These are phyloP conservation scores for Funneliformis geosporum DNA, from an alignment of 192 early-diverging fungal genomes.

Conservation along the genomic window DNA sequence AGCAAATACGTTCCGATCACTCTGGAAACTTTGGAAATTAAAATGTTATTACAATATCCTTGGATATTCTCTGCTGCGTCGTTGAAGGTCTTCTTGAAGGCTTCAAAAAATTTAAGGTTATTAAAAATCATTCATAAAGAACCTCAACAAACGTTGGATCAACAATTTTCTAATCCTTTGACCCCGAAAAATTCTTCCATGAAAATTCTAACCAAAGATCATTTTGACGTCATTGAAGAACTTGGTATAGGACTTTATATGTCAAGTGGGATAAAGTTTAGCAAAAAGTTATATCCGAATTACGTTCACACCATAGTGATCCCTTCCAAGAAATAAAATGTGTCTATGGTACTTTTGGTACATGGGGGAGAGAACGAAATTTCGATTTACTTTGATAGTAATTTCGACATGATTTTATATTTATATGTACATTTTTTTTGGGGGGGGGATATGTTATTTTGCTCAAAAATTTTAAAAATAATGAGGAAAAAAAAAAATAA, in stretches of 20 bases:
- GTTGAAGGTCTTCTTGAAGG: neutral
- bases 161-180: neutral
- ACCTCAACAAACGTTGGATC: neutral
- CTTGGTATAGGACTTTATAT: neutral
- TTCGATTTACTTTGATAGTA: no score
- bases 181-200: neutral
- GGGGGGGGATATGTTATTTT: no score
- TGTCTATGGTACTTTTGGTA: no score
- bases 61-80: neutral
- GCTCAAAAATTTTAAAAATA: no score
- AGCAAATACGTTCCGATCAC: neutral
- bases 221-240: neutral
- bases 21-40: neutral
- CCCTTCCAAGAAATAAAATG: neutral
- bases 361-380: no score
- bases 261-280: neutral
- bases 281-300: neutral
- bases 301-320: neutral
- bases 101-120: neutral
- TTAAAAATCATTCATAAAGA: neutral
- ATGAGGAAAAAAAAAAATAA: no score
- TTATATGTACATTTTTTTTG: no score
- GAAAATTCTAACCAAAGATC: neutral
- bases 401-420: no score
- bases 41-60: neutral